Conservation (phyloP, 352 stramenopile genomes). For the Phytophthora tentaculata region DNA sequence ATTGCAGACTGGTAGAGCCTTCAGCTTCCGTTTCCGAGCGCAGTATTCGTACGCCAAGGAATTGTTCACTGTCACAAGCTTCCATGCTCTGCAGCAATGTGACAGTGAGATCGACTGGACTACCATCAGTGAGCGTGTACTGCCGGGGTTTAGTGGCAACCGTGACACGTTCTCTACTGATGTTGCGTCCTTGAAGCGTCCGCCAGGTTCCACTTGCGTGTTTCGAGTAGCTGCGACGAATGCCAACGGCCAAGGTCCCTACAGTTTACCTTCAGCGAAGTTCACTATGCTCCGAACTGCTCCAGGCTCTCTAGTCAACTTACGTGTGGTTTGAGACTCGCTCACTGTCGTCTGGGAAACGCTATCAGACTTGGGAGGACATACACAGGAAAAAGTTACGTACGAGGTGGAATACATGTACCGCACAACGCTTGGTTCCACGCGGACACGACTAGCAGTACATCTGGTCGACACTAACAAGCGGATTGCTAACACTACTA, state of each 20-base stretch:
- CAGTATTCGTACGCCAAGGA: constrained; percentile 31
- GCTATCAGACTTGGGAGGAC: no score
- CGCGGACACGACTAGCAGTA: no score
- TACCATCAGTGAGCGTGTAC: constrained; percentile 35
- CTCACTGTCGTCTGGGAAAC: constrained; percentile 45
- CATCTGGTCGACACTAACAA: no score
- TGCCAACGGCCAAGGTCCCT: constrained; percentile 59
- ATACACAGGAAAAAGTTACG: no score
- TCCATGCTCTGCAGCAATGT: constrained; percentile 59
- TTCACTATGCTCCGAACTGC: constrained; percentile 38
- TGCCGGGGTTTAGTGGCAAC: constrained; percentile 31
- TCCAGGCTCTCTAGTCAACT: constrained; percentile 28
- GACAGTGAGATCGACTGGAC: constrained; percentile 53
- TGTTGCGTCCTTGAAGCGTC: constrained; percentile 31
- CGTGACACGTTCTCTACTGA: constrained; percentile 32
- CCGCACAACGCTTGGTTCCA: no score
- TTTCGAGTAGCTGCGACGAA: constrained; percentile 64
- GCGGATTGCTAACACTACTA: no score
- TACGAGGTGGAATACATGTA: no score
- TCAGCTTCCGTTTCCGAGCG: constrained; percentile 61
- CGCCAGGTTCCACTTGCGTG: constrained; percentile 51
- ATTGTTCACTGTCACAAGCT: constrained; percentile 51
- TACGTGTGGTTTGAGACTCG: constrained; percentile 34
- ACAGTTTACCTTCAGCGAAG: constrained; percentile 43
- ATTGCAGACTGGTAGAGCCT: constrained; percentile 38